These are phyloP conservation scores for Cerioporus squamosus DNA, from an alignment of 1,284 basidiomycete genomes.

Conservation along the genomic window DNA sequence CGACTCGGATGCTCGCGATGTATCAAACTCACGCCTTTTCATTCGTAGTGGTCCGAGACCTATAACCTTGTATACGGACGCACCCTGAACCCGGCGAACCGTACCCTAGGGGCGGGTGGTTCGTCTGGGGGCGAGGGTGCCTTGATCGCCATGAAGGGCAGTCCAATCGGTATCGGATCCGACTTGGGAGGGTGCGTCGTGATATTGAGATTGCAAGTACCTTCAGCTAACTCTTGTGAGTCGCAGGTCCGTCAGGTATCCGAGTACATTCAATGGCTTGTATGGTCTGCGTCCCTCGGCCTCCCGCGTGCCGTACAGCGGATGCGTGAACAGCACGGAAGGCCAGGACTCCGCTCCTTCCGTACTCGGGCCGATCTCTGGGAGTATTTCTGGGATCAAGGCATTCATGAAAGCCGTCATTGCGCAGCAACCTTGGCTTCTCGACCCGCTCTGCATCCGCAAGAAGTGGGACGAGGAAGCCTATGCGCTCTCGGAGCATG, in stretches of 20 bases:
- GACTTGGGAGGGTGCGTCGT: conserved; percentile 66
- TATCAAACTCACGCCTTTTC: too few species aligned
- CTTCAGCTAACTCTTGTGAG: too few species aligned
- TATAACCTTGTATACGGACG: conserved; percentile 50
- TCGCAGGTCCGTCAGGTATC: conserved; percentile 65
- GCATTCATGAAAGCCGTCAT: conserved; percentile 25
- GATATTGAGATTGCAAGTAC: conserved; percentile 32
- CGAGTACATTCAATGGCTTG: conserved; percentile 78
- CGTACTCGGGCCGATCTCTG: conserved; percentile 26
- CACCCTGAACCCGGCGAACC: conserved; percentile 57
- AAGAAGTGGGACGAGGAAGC: conserved; percentile 30
- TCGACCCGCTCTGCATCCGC: conserved; percentile 25
- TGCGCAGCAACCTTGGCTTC: conserved; percentile 22
- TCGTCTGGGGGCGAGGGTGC: conserved; percentile 64
- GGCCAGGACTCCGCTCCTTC: conserved; percentile 25
- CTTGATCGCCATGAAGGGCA: conserved; percentile 62
- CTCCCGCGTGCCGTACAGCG: conserved; percentile 25
- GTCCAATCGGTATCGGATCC: conserved; percentile 70
- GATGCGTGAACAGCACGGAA: conserved; percentile 26
- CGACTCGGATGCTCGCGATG: too few species aligned
- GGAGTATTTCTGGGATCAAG: conserved; percentile 25
- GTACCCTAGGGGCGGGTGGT: conserved; percentile 52
- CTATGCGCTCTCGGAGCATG: conserved; percentile 39
- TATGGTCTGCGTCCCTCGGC: conserved; percentile 77
- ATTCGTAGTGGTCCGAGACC: conserved; percentile 42